phyloP scores from a whole-genome alignment of 2,329 filamentous ascomycete species.

The Neofusicoccum sp. region DNA sequence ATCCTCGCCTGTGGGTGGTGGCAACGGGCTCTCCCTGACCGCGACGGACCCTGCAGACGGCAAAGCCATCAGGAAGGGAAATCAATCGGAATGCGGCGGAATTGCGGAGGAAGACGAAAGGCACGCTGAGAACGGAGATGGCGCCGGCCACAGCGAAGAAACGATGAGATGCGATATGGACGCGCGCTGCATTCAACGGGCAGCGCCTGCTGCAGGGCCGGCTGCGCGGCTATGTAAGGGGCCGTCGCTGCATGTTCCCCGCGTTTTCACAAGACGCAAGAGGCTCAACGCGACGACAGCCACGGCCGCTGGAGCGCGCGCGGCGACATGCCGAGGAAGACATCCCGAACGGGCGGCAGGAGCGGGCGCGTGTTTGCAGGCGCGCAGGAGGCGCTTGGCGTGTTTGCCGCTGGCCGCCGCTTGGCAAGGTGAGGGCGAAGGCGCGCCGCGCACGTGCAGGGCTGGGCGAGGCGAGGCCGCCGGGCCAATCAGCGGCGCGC shows the following conservation, averaged over 20 bases:
- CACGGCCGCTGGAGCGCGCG: neutral
- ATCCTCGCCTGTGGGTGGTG: conserved; percentile 46
- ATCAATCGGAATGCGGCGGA: neutral
- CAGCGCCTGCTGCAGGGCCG: neutral
- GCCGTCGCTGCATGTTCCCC: conserved; percentile 2
- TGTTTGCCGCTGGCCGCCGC: conserved; percentile 5
- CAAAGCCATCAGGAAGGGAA: neutral
- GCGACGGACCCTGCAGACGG: neutral
- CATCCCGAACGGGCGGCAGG: neutral
- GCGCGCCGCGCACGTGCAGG: neutral
- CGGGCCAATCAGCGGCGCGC: neutral
- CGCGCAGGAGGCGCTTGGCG: neutral
- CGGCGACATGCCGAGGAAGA: neutral
- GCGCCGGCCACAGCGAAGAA: neutral
- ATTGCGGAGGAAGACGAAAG: neutral
- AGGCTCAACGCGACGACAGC: neutral
- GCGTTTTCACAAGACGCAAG: conserved; percentile 8
- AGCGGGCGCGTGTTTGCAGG: conserved; percentile 1
- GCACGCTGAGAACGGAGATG: neutral
- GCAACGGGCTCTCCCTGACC: conserved; percentile 36
- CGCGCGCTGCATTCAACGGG: neutral
- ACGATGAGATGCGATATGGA: neutral
- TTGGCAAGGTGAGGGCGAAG: neutral
- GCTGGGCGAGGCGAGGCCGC: neutral
- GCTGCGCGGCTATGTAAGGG: conserved; percentile 9